phyloP scores from a whole-genome alignment of 1,284 basidiomycete species.

The Neolentinus lepideus region DNA sequence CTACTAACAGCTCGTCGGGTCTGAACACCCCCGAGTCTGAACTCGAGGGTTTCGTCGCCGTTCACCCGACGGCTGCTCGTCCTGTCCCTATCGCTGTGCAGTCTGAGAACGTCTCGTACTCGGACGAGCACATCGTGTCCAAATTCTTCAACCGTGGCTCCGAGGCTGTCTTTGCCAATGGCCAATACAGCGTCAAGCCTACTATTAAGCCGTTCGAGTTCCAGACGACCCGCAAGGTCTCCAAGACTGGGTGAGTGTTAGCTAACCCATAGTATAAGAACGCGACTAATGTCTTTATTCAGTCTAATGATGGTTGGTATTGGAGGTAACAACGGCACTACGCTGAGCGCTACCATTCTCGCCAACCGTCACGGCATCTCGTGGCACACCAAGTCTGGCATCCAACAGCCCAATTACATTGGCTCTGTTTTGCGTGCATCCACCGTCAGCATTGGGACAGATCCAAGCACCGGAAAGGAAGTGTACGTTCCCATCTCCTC shows the following conservation, averaged over 20 bases:
- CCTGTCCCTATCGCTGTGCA: constrained; percentile 78
- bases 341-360: constrained; percentile 90
- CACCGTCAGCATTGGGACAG: constrained; percentile 87
- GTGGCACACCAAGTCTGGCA: constrained; percentile 92
- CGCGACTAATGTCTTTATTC: constrained; percentile 8
- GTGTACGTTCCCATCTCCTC: constrained; percentile 91
- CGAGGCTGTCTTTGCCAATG: constrained; percentile 61
- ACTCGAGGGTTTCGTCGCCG: constrained; percentile 54
- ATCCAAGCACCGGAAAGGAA: constrained; percentile 82
- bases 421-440: constrained; percentile 92
- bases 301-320: constrained; percentile 96
- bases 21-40: constrained; percentile 61
- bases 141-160: constrained; percentile 83
- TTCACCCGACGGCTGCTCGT: constrained; percentile 85
- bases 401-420: constrained; percentile 96
- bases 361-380: constrained; percentile 94
- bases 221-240: constrained; percentile 83
- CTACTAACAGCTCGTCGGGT: constrained; percentile 46
- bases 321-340: constrained; percentile 97
- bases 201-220: constrained; percentile 83
- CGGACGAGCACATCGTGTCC: constrained; percentile 76
- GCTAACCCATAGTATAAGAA: constrained; percentile 8
- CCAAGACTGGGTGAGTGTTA: constrained; percentile 80
- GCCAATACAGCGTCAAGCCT: constrained; percentile 73
- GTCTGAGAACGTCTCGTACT: constrained; percentile 77